Conservation (phyloP, 2,329 filamentous ascomycete genomes). For the Talaromyces sp. region DNA sequence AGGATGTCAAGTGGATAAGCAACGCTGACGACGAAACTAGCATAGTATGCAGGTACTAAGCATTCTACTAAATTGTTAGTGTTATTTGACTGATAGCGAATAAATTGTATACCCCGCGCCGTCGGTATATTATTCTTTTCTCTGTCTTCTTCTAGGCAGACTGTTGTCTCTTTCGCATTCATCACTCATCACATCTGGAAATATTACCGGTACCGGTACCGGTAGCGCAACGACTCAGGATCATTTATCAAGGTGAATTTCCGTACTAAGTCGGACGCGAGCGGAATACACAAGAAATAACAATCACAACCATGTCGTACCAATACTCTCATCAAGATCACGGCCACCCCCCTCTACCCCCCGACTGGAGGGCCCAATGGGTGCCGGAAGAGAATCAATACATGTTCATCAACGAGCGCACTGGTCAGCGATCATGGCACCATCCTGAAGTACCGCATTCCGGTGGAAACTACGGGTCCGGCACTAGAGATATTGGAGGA, state of each 20-base stretch:
- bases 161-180: neutral
- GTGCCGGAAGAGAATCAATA: constrained; percentile 12
- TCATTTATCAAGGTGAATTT: neutral
- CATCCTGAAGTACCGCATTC: constrained; percentile 11
- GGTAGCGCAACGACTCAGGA: neutral
- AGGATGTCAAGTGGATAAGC: neutral
- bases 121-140: neutral
- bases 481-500: constrained; percentile 8
- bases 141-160: neutral
- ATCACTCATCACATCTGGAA: neutral
- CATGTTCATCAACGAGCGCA: constrained; percentile 15
- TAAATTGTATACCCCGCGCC: constrained; percentile 2
- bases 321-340: constrained; percentile 18
- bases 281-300: neutral
- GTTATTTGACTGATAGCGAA: neutral
- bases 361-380: constrained; percentile 15
- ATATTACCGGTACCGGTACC: too few species aligned
- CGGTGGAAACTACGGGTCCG: constrained; percentile 1
- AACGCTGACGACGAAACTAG: neutral
- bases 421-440: constrained; percentile 16
- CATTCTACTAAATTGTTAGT: neutral
- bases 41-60: constrained; percentile 1
- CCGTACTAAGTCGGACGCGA: too few species aligned
- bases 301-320: constrained; percentile 8
- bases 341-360: constrained; percentile 16